Evolutionary conservation across 202 grass and related monocot genomes (phyloP), one percentile per base, ranked within the genome.

Genomic region (Hordeum pubiflorum): DNA sequence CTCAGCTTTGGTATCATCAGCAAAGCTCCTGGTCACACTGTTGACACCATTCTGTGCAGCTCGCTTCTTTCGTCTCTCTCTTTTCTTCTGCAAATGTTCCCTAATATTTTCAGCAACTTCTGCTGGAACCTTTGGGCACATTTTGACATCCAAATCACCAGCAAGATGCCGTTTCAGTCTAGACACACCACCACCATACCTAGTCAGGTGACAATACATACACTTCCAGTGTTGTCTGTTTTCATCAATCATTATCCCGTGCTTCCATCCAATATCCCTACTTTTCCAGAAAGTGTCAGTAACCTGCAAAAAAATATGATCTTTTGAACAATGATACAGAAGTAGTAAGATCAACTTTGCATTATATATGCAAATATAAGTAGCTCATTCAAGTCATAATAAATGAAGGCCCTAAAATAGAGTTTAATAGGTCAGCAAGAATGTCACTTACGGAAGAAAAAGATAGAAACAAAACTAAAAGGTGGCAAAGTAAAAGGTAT

Each of bases 151-250:
- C 34, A 82, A 85, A 82, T 90, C 84, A 97, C 91, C 91, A 88
- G 91, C 89, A 84, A 97, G 87, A 80, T 97, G 94, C 2, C 87
- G 81, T 76, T 94, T 97, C 63, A 97, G 91, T 74, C 94, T 87
- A 89, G 94, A 93, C 2, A 97, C 87, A 58, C 91, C 94, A 81
- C 94, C 94, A 60, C 91, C 91, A 81, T 86, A 90, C 78, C 94
- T 87, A 54, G 86, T 90, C 69, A 97, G 54, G 34, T 89, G 86
- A 39, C 94, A 97, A 85, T 92, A 97, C 69, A 87, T 90, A 84
- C 94, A 94, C 80, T 88, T 87, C 94, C 87, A 97, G 57, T 94
- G 75, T 29, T 91, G 87, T 75, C 91, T 87, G 58, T 94, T 94
- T 72, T 90, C 91, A 72, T 94, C 79, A 60, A 97, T 88, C 89